Evolutionary conservation across 2,329 filamentous ascomycete genomes (phyloP), one percentile per base, ranked within the genome.

Genomic region (Hypomyces perniciosus): DNA sequence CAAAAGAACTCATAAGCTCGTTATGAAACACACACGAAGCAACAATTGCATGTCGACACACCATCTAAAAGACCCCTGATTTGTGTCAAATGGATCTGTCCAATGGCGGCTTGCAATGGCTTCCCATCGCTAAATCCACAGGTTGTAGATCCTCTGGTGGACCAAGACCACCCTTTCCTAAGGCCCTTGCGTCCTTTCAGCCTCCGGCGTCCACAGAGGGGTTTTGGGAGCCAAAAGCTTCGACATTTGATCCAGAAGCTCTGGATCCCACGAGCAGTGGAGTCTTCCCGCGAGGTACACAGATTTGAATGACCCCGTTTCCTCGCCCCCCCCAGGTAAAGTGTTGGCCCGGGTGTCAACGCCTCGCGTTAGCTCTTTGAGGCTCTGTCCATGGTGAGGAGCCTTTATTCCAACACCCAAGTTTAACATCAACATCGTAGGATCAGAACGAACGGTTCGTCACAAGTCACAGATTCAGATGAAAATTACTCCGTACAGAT

Each of bases 241-340:
- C 58, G 53, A 57, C 48, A 37, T 43, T 44, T 43, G 39, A 51
- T 54, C 53, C 58, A 55, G 58, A 61, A 61, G 58, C 52, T 57
- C 57, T 52, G 51, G 53, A 54, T 51, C 53, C 53, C 48, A 44
- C 39, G 52, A 48, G 37, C 29, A 42, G 57, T 59, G 57, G 57
- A 57, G 56, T 55, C 52, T 50, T 50, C 47, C 56, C 51, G 50
- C 44, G 52, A 56, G 51, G 54, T 44, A 46, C 44, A 50, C 53
- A 57, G 56, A 54, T 50, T 49, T 54, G 50, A 41, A 52, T 43
- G 50, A 51, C 44, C 48, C 39, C 46, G 40, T 52, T 52, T 44
- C 38, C 50, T 52, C 46, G 50, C 50, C 50, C 50, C 50, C 50
- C 50, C 20, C 50, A 52, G 50, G 40, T 40, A 41, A 41, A 47